Conservation (phyloP, 495 filamentous ascomycete genomes). For the Aspergillus carlsbadensis region DNA sequence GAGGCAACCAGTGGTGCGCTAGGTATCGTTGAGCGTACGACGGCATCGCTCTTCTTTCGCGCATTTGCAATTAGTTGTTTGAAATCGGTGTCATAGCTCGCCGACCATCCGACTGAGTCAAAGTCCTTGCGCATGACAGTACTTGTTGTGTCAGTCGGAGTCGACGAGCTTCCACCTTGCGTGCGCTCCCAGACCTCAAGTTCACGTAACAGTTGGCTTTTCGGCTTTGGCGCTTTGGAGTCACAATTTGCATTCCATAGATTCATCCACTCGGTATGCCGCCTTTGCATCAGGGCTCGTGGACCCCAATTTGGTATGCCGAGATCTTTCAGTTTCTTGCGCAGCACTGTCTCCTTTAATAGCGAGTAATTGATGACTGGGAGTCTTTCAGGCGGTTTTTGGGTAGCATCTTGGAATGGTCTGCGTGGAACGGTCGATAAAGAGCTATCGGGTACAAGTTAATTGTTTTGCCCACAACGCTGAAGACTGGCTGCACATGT, state of each 20-base stretch:
- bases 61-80: slow-evolving; percentile 73
- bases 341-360: slow-evolving; percentile 70
- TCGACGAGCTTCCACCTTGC: slow-evolving; percentile 46
- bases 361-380: slow-evolving; percentile 78
- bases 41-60: slow-evolving; percentile 39
- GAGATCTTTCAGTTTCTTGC: slow-evolving; percentile 76
- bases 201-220: slow-evolving; percentile 70
- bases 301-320: slow-evolving; percentile 74
- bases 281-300: slow-evolving; percentile 64
- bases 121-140: slow-evolving; percentile 77
- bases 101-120: slow-evolving; percentile 73
- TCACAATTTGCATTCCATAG: slow-evolving; percentile 97
- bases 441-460: slow-evolving; percentile 9
- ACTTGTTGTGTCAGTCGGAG: slow-evolving; percentile 26
- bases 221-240: slow-evolving; percentile 65
- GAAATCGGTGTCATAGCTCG: slow-evolving; percentile 70
- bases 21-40: slow-evolving; percentile 32
- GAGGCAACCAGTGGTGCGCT: slow-evolving; percentile 11
- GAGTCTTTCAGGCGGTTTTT: slow-evolving; percentile 56
- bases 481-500: neutral
- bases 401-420: slow-evolving; percentile 9
- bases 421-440: slow-evolving; percentile 8
- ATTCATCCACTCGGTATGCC: slow-evolving; percentile 92
- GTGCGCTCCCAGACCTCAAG: slow-evolving; percentile 83
- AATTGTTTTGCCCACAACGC: neutral